Base-by-base conservation (phyloP, 345 rosid genomes). In the Stellera chamaejasme region DNA sequence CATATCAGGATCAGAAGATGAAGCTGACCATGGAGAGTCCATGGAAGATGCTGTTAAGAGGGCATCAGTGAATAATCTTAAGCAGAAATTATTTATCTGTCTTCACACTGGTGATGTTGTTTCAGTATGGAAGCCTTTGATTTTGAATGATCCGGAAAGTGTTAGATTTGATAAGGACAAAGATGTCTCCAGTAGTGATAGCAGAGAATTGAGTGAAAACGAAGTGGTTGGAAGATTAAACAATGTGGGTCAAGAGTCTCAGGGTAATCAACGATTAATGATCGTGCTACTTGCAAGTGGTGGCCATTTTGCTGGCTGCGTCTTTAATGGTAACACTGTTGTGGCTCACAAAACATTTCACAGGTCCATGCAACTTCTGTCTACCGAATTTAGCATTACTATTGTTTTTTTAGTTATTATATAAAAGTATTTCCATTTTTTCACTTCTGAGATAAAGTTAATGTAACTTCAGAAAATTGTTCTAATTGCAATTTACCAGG, bases 1-100 rank as follows among this genome's bases (percentile, higher is more conserved):
- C 65, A 79, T 92, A 52, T 92, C 98, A 19, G 98, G 98, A 48
- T 92, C 97, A 6, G 99, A 93, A 70, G 97, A 93, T 79, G 99
- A 93, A 77, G 61, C 68, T 43, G 91, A 83, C 12, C 59, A 55
- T 12, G 75, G 65, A 54, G 28, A 74, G 48, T 10, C 49, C 3
- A 23, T 54, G 52, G 70, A 45, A 6, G 50, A 53, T 64, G 78
- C 72, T 69, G 46, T 43, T 4, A 58, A 45, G 8, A 75, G 58
- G 81, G 75, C 80, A 19, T 58, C 44, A 11, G 55, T 52, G 55
- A 75, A 48, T 48, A 68, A 63, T 60, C 47, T 59, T 58, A 77
- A 70, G 79, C 77, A 77, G 78, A 93, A 93, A 60, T 61, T 93
- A 6, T 84, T 79, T 62, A 36, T 84, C 26, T 71, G 68, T 56